These are phyloP conservation scores for Eimeria sp. DNA, from an alignment of 169 alveolate genomes.

Conservation along the genomic window DNA sequence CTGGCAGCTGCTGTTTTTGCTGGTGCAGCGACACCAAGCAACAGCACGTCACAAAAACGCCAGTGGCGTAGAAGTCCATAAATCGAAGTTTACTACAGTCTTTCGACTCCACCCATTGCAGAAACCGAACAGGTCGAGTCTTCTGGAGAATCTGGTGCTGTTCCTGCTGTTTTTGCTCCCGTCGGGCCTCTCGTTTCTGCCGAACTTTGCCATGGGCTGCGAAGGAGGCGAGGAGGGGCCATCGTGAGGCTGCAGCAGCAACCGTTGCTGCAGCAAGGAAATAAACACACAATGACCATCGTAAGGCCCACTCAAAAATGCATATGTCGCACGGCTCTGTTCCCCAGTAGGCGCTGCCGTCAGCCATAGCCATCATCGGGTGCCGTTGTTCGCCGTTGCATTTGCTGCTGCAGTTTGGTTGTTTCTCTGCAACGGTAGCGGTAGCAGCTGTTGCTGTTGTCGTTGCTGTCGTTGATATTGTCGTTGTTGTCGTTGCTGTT, in stretches of 20 bases:
- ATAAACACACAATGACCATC: conserved; percentile 26
- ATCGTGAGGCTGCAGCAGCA: conserved; percentile 52
- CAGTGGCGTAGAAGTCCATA: conserved; percentile 38
- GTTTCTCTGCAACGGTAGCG: too few species aligned
- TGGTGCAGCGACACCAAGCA: conserved; percentile 1
- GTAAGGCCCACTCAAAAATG: neutral
- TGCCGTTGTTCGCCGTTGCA: neutral
- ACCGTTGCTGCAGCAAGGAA: conserved; percentile 70
- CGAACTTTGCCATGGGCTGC: conserved; percentile 63
- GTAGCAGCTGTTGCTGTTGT: neutral
- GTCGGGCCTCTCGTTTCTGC: neutral
- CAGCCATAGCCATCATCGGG: too few species aligned
- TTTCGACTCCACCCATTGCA: conserved; percentile 23
- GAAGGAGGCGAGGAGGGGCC: conserved; percentile 2
- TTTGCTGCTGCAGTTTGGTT: neutral
- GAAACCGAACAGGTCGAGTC: neutral
- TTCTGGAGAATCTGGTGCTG: neutral
- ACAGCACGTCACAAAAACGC: conserved; percentile 22
- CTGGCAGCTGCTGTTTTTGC: neutral
- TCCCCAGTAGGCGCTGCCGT: neutral
- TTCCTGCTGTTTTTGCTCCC: conserved; percentile 2
- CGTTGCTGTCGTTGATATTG: neutral
- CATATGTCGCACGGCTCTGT: neutral
- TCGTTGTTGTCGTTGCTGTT: neutral
- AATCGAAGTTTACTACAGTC: conserved; percentile 66